Conservation (phyloP, 441 rosid species). For the Corymbia calophylla region DNA sequence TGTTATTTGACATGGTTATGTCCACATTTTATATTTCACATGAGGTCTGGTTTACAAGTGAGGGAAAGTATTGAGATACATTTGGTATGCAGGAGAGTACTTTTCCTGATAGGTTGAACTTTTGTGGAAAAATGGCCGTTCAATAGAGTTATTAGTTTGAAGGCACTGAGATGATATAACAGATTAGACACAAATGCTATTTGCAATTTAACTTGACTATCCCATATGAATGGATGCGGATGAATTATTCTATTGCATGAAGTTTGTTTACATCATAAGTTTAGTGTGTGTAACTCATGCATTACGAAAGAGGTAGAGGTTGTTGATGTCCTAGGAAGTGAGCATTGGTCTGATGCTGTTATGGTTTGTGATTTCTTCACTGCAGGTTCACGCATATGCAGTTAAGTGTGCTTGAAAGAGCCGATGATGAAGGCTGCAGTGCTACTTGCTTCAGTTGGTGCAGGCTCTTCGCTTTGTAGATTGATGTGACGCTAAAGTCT, state of each 20-base stretch:
- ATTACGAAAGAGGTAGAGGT: background rate
- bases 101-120: background rate
- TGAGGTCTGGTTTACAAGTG: background rate
- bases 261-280: background rate
- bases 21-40: background rate
- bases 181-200: background rate
- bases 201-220: background rate
- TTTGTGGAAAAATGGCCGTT: background rate
- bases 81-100: background rate
- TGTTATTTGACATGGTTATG: background rate
- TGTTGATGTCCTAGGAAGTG: background rate
- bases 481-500: no score
- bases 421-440: constrained; percentile 96
- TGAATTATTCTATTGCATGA: background rate
- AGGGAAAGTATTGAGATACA: background rate
- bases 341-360: background rate
- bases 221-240: background rate
- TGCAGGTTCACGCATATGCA: constrained; percentile 97
- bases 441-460: constrained; percentile 95
- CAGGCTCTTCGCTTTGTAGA: constrained; percentile 77
- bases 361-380: constrained; percentile 10
- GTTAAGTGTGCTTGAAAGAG: constrained; percentile 96
- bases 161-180: background rate
- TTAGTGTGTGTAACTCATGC: background rate
- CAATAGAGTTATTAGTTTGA: background rate